Evolutionary conservation across 441 rosid species (phyloP).

Genomic region (Adansonia grandidieri): DNA sequence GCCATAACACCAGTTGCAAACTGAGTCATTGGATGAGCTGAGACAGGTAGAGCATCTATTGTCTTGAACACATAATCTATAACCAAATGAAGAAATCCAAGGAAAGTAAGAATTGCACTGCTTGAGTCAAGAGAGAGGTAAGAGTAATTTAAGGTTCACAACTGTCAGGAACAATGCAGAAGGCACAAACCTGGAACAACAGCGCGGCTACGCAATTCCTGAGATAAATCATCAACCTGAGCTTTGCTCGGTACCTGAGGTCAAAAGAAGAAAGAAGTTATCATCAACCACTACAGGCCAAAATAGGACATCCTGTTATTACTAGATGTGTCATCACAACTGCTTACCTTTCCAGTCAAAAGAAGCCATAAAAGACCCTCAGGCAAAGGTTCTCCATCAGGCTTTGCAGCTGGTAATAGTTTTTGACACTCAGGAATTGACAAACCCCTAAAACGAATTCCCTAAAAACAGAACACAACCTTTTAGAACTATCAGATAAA

Average conservation of each 20-base stretch:
- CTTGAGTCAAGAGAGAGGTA: conserved; percentile 23
- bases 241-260: conserved; percentile 85
- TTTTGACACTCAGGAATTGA: conserved; percentile 98
- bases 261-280: conserved; percentile 5
- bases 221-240: conserved; percentile 85
- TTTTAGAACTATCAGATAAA: conserved; percentile 17
- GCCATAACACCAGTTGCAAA: conserved; percentile 95
- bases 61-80: conserved; percentile 85
- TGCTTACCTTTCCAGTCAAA: conserved; percentile 85
- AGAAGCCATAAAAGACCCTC: conserved; percentile 99
- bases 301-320: neutral
- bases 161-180: conserved; percentile 20
- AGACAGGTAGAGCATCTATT: conserved; percentile 76
- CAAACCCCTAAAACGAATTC: conserved; percentile 90
- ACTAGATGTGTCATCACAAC: neutral
- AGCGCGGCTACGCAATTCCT: conserved; percentile 77
- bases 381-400: conserved; percentile 92
- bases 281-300: conserved; percentile 4
- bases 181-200: conserved; percentile 74
- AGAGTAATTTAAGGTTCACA: neutral
- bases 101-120: conserved; percentile 25
- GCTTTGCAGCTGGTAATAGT: conserved; percentile 80
- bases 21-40: conserved; percentile 97
- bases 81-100: conserved; percentile 27
- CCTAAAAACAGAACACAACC: conserved; percentile 50